Base-by-base conservation (phyloP, 2,329 filamentous ascomycete species). In the Cryphonectria carpinicola region DNA sequence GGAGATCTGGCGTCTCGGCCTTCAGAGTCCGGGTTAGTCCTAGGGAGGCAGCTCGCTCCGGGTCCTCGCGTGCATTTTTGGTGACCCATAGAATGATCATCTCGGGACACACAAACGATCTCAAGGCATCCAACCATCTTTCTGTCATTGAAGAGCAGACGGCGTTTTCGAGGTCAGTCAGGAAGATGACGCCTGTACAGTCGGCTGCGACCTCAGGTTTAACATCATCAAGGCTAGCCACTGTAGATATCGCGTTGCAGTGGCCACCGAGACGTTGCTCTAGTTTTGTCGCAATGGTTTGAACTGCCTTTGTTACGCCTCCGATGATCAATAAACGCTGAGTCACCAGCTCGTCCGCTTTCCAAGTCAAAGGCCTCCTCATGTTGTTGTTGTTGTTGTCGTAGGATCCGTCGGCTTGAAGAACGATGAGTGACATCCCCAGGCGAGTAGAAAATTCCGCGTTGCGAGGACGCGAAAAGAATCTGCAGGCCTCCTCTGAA, bases 341-440 rank as follows among this genome's bases (percentile, higher is more conserved):
- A 2, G 74, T 67, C 2, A 79, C 43, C 14, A 35, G 43, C 5
- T 66, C 25, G 0, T 54, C 56, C n/a, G 19, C 17, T 0, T 22
- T 52, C 58, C 66, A 32, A 13, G 66, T 64, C 10, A 75, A 65
- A 3, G 78, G 72, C 28, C 69, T 69, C 62, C 75, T 46, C 35
- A 77, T 46, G 46, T 72, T 32, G 10, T 70, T 61, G 68, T 79
- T 79, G 7, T 72, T 32, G 10, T 70, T 61, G 68, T 79, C 78
- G 7, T 76, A 68, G 19, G 66, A 65, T 1, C 73, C 76, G 22
- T 76, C 74, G 22, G 79, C 74, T 66, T 83, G 82, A 13, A 82
- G 79, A 10, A 84, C 76, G 28, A 77, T 78, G n/a, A 84, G 68
- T 1, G 78, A 77, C 60, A 78, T 81, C 0, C 81, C 81, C 0